Percentiles rank a stretch among this genome's conserved stretches.
Conservation (phyloP, 495 filamentous ascomycete species). For the Staphylotrichum longicolle region DNA sequence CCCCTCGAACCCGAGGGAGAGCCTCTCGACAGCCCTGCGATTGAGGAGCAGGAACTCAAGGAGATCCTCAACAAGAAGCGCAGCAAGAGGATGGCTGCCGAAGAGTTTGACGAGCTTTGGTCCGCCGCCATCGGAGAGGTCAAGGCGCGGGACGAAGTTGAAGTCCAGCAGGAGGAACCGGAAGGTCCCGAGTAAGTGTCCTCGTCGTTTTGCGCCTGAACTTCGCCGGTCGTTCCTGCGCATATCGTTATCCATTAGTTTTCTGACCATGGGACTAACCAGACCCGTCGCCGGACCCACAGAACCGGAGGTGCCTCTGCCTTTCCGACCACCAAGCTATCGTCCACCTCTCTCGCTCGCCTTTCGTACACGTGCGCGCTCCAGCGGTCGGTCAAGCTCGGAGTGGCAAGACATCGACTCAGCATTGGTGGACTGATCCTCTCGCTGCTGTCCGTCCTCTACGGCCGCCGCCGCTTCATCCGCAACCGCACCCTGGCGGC, state of each 20-base stretch:
- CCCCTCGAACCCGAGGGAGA: constrained; percentile 60
- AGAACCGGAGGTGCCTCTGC: constrained; percentile 65
- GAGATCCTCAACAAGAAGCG: constrained; percentile 67
- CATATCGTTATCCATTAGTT: constrained; percentile 26
- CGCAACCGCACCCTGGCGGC: constrained; percentile 61
- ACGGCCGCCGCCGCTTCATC: constrained; percentile 56
- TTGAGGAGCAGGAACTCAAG: constrained; percentile 76
- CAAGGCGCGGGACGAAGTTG: constrained; percentile 74
- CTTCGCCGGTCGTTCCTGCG: not conserved
- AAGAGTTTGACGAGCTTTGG: constrained; percentile 93
- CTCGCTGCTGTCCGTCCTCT: constrained; percentile 48
- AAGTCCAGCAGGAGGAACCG: constrained; percentile 57
- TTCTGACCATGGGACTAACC: constrained; percentile 64
- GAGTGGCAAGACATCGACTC: constrained; percentile 94
- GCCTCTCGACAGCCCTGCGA: constrained; percentile 56
- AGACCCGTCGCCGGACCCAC: constrained; percentile 64
- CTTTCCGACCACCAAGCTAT: constrained; percentile 54
- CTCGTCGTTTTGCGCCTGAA: constrained; percentile 2
- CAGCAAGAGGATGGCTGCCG: constrained; percentile 73
- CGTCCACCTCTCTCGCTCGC: constrained; percentile 78
- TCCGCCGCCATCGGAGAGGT: constrained; percentile 83
- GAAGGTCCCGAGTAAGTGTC: constrained; percentile 59
- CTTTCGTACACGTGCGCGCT: constrained; percentile 84
- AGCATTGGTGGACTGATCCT: constrained; percentile 72
- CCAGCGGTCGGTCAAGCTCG: constrained; percentile 84